Evolutionary conservation across 2,329 filamentous ascomycete species (phyloP).

Genomic region (Hypoxylon sp.): DNA sequence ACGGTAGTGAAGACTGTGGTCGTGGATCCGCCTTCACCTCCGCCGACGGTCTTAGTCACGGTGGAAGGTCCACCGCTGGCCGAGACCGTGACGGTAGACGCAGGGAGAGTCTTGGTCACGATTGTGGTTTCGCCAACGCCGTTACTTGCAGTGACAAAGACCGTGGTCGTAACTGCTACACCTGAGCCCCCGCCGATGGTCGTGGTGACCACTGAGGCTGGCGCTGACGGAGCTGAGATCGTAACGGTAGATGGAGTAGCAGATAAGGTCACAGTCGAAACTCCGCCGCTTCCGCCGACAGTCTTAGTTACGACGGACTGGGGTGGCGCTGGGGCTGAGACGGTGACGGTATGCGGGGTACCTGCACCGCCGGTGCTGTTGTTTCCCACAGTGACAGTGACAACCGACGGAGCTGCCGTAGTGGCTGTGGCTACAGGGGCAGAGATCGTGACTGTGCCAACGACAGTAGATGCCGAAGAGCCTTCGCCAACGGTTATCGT

Average conservation of each 20-base stretch:
- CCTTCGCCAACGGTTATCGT: slow-evolving; percentile 37
- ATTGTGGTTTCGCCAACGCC: neutral
- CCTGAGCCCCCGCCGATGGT: slow-evolving; percentile 29
- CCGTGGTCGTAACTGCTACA: slow-evolving; percentile 15
- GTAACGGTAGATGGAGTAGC: slow-evolving; percentile 11
- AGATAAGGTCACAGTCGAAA: slow-evolving; percentile 1
- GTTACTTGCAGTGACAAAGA: slow-evolving; percentile 2
- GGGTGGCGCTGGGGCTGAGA: slow-evolving; percentile 16
- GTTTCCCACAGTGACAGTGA: slow-evolving; percentile 29
- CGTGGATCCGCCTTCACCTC: slow-evolving; percentile 24
- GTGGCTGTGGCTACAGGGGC: slow-evolving; percentile 7
- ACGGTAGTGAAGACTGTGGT: slow-evolving; percentile 32
- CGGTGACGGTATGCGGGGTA: slow-evolving; percentile 7
- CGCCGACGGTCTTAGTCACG: slow-evolving; percentile 38
- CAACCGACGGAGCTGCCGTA: slow-evolving; percentile 24
- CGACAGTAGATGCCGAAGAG: neutral
- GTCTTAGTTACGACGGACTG: slow-evolving; percentile 40
- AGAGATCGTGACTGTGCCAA: slow-evolving; percentile 1
- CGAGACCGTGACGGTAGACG: slow-evolving; percentile 4
- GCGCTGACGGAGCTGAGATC: slow-evolving; percentile 23
- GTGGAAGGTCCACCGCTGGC: slow-evolving; percentile 8
- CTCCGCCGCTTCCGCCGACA: slow-evolving; percentile 23
- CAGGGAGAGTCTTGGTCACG: slow-evolving; percentile 28
- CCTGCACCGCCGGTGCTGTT: slow-evolving; percentile 17
- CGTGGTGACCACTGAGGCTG: slow-evolving; percentile 9